phyloP scores from a whole-genome alignment of 2,329 filamentous ascomycete genomes.

The Arthrobotrys iridis region DNA sequence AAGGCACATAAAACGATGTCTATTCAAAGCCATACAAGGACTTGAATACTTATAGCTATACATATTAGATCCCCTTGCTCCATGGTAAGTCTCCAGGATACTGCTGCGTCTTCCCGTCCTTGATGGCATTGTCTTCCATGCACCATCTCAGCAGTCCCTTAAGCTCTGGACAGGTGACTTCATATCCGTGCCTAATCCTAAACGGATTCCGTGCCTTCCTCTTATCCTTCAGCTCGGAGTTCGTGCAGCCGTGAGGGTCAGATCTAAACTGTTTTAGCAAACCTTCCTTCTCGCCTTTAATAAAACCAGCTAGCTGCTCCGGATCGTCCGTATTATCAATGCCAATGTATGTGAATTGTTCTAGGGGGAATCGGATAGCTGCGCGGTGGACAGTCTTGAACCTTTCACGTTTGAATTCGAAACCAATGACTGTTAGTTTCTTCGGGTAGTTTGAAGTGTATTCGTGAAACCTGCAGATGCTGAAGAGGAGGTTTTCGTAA shows the following conservation, averaged over 20 bases:
- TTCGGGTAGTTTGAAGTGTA: conserved; percentile 66
- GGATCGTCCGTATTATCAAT: conserved; percentile 68
- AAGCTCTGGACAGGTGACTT: conserved; percentile 54
- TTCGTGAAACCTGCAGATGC: conserved; percentile 69
- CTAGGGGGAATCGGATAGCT: conserved; percentile 69
- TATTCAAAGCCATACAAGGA: too few species aligned
- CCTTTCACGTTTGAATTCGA: conserved; percentile 74
- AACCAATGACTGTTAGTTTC: conserved; percentile 72
- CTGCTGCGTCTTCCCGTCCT: conserved; percentile 45
- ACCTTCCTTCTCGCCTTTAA: conserved; percentile 45
- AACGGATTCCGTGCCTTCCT: conserved; percentile 59
- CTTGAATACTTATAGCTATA: too few species aligned
- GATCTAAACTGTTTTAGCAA: conserved; percentile 56
- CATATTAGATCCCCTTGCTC: conserved; percentile 25
- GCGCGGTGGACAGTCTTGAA: conserved; percentile 73
- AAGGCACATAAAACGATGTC: too few species aligned
- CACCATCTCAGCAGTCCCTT: conserved; percentile 55
- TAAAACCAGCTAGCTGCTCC: conserved; percentile 23
- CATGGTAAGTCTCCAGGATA: conserved; percentile 54
- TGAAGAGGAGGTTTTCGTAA: conserved; percentile 84
- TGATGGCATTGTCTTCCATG: conserved; percentile 21
- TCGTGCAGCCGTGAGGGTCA: conserved; percentile 58
- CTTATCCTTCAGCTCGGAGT: conserved; percentile 58
- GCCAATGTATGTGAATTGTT: conserved; percentile 67
- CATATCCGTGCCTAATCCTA: conserved; percentile 56